These are phyloP conservation scores for Aphanomyces cochlioides DNA, from an alignment of 352 stramenopile species.

Conservation along the genomic window DNA sequence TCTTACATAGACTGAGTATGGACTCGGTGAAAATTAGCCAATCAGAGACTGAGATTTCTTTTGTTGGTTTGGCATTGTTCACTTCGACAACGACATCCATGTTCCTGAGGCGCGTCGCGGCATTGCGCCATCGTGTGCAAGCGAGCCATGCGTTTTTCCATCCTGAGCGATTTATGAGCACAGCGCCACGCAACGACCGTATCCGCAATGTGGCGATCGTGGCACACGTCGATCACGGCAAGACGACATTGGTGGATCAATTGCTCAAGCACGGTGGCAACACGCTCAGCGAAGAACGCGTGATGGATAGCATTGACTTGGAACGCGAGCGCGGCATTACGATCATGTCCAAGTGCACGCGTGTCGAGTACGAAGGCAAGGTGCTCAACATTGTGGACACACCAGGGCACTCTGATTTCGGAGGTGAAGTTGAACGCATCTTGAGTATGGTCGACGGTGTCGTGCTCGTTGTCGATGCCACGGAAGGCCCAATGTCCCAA, in stretches of 20 bases:
- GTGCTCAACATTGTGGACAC: conserved; percentile 98
- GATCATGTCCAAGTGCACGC: conserved; percentile 98
- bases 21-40: background rate
- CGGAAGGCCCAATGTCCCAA: conserved; percentile 96
- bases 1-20: no score
- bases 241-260: conserved; percentile 97
- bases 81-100: conserved; percentile 6
- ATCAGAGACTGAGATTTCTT: background rate
- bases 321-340: conserved; percentile 99
- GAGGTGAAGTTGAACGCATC: conserved; percentile 97
- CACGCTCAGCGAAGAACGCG: conserved; percentile 75
- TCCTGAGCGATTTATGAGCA: conserved; percentile 5
- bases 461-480: conserved; percentile 96
- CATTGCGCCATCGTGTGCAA: background rate
- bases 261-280: conserved; percentile 95
- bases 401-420: conserved; percentile 98
- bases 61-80: conserved; percentile 4
- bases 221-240: conserved; percentile 98
- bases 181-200: conserved; percentile 33
- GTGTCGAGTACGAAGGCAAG: conserved; percentile 91
- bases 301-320: conserved; percentile 98
- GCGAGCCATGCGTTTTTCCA: background rate
- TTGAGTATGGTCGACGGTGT: conserved; percentile 97
- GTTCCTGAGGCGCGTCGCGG: conserved; percentile 18
- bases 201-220: conserved; percentile 90